These are phyloP conservation scores for Sporothrix humicola DNA, from an alignment of 2,329 filamentous ascomycete species.

Conservation along the genomic window DNA sequence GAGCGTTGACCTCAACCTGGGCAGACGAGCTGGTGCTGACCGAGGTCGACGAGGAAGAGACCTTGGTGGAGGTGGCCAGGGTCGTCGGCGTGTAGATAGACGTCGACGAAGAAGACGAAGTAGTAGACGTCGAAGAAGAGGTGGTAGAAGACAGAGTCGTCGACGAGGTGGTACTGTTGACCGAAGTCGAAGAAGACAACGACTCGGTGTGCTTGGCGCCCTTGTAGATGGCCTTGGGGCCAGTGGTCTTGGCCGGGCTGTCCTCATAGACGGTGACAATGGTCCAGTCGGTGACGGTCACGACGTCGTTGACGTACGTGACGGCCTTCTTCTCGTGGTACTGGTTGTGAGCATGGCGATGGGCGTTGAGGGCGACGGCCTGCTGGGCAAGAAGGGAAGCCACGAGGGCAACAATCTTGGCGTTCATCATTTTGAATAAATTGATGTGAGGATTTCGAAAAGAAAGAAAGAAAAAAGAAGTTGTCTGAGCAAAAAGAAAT, in stretches of 20 bases:
- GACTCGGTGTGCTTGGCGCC: conserved; percentile 34
- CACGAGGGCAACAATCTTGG: conserved; percentile 48
- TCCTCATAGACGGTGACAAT: conserved; percentile 52
- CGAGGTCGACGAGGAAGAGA: not conserved
- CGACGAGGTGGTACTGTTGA: conserved; percentile 27
- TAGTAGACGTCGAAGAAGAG: not conserved
- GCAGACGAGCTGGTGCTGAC: conserved; percentile 20
- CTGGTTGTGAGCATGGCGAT: conserved; percentile 50
- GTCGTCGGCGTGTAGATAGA: conserved; percentile 32
- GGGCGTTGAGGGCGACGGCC: conserved; percentile 50
- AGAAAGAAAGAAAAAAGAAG: not conserved
- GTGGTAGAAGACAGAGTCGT: conserved; percentile 30
- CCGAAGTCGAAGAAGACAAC: conserved; percentile 29
- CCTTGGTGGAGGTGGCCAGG: conserved; percentile 31
- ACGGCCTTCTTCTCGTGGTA: conserved; percentile 46
- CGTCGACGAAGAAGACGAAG: conserved; percentile 19
- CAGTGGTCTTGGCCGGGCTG: conserved; percentile 34
- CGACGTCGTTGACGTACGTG: conserved; percentile 45
- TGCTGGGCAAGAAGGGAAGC: conserved; percentile 53
- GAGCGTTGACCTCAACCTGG: not conserved
- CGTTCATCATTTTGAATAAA: conserved; percentile 36
- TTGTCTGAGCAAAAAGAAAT: not conserved
- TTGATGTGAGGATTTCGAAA: conserved; percentile 8
- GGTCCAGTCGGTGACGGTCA: conserved; percentile 49
- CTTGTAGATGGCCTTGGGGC: conserved; percentile 37